Base-by-base conservation (phyloP, 495 filamentous ascomycete species). In the Penicillium verhagenii region DNA sequence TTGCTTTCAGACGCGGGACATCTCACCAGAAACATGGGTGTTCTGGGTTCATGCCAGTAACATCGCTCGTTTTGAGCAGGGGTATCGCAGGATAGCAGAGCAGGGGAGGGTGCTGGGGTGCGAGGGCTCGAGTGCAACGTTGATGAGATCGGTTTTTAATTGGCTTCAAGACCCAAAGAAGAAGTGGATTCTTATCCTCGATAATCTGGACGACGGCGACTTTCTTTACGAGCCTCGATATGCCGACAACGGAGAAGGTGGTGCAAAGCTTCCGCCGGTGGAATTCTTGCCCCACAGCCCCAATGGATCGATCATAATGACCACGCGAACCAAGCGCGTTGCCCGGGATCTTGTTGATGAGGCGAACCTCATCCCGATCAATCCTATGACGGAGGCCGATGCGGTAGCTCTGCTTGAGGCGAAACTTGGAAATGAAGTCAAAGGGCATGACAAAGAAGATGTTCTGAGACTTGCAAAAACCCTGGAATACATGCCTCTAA, bases 401-500 rank as follows among this genome's bases (percentile, higher is more conserved):
- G 28, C 28, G 11, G 28, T 29, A 29, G 8, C 28, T 29, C 28
- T 29, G 28, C 28, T 29, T 8, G 28, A 29, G 37, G 16, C 16
- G 7, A 48, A 33, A 31, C 25, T 48, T 4, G 45, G 23, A 26
- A 26, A 18, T 1, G 1, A 16, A 31, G n/a, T 10, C 11, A 29
- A 48, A 28, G 25, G 18, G 37, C n/a, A 6, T 18, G 13, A 43
- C 21, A 35, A 1, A 9, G 23, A 24, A 10, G 49, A 52, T 11
- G 16, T 26, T 18, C 1, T 28, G 4, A 45, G 69, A 21, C 69
- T 81, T 1, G 57, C 67, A 14, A 50, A 51, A 21, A 66, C 61
- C 20, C 70, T 82, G 3, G 76, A 78, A 11, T 69, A 53, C 40
- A 68, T 82, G 53, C 76, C 80, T 16, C 72, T 82, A 10, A 77